Base-by-base conservation (phyloP, 495 filamentous ascomycete species). In the Penicillium coffeae region DNA sequence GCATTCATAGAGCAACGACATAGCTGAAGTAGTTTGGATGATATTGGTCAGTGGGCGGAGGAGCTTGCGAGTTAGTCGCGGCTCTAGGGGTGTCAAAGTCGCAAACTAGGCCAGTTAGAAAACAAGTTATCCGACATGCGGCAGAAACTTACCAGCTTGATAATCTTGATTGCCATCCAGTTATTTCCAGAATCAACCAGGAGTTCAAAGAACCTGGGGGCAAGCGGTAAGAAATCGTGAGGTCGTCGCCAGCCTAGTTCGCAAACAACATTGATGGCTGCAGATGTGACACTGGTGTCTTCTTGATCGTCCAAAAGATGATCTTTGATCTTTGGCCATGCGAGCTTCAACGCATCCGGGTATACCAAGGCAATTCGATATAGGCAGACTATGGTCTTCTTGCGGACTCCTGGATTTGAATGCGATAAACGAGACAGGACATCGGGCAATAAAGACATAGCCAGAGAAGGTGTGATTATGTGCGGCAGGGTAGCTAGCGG, bases 111-210 rank as follows among this genome's bases (percentile, higher is more conserved):
- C 13, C 25, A 3, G 46, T 66, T 35, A 67, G 55, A 40, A 35
- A 8, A 22, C n/a, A 34, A 18, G 5, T 7, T 2, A 32, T 19
- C 9, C 2, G 38, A 6, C 21, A 6, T 8, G 13, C 21, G 16
- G 13, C 13, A 7, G 10, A 3, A 10, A 14, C 38, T 20, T 14
- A 69, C 90, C 42, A 98, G 79, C 65, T 98, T 98, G 61, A 98
- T 98, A 45, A 97, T 81, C 58, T 98, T 98, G 61, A 98, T 97
- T 25, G 90, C 91, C 92, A 98, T 97, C 93, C 93, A 98, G 69
- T 98, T 98, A 63, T 98, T 97, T 5, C 86, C 87, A 22, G 89
- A 81, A 42, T 92, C 87, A n/a, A 95, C 90, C 8, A 98, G 72
- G 9, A 98, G 73, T 44, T 94, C 89, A 53, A 97, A 98, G 25